Conservation (phyloP, 2,329 filamentous ascomycete species). For the Colletotrichum spaethianum region DNA sequence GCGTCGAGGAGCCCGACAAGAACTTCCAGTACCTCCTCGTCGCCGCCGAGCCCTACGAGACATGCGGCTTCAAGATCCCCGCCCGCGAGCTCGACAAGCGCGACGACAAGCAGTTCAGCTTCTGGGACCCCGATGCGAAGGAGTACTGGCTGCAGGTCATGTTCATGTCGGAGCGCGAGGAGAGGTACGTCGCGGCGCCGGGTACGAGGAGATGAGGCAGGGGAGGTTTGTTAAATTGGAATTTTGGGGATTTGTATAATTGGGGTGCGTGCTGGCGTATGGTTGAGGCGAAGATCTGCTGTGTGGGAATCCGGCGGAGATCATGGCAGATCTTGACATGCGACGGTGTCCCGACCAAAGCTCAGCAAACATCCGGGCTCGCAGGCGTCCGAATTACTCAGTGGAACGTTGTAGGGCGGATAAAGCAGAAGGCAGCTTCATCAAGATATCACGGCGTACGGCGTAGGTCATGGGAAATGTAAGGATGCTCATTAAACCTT, state of each 20-base stretch:
- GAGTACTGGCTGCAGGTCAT: conserved; percentile 98
- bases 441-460: conserved; percentile 27
- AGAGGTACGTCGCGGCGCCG: conserved; percentile 81
- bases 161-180: conserved; percentile 98
- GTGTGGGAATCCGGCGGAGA: neutral
- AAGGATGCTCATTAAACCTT: conserved; percentile 9
- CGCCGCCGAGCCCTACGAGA: conserved; percentile 98
- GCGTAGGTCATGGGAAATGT: conserved; percentile 24
- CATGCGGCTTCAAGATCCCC: conserved; percentile 95
- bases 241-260: neutral
- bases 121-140: conserved; percentile 95
- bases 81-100: conserved; percentile 91
- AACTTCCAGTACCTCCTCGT: conserved; percentile 95
- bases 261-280: neutral
- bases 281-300: neutral
- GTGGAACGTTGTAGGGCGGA: neutral
- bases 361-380: neutral
- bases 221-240: neutral
- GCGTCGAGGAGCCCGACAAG: conserved; percentile 93
- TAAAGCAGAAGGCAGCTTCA: neutral
- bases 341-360: neutral
- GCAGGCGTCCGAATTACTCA: neutral
- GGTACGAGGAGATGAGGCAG: conserved; percentile 65
- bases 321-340: neutral
- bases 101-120: conserved; percentile 90